A percentile compares a stretch with the other conserved stretches of the same genome.
Evolutionary conservation across 176 grass and related monocot genomes (phyloP).

Genomic region (Poa annua): DNA sequence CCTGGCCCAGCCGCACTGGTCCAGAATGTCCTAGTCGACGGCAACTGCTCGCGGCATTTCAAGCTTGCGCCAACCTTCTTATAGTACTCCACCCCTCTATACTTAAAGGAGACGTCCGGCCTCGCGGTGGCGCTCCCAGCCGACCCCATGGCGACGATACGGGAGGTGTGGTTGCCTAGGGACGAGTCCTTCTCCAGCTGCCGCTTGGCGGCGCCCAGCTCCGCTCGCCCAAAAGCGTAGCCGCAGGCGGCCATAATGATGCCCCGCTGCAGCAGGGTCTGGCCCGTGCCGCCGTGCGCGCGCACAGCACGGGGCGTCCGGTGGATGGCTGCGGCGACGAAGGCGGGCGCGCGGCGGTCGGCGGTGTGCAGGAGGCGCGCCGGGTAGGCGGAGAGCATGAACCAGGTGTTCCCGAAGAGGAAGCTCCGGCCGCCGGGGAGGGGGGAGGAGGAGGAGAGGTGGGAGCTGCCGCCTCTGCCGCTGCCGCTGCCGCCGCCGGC

Average conservation of each 20-base stretch:
- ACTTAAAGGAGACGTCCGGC: conserved; percentile 56
- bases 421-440: conserved; percentile 58
- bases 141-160: conserved; percentile 25
- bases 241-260: conserved; percentile 62
- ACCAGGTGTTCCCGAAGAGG: conserved; percentile 83
- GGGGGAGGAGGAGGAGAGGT: conserved; percentile 57
- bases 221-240: conserved; percentile 45
- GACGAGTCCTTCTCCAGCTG: conserved; percentile 47
- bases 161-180: neutral
- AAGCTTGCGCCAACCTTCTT: conserved; percentile 59
- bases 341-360: conserved; percentile 47
- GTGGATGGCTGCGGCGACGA: conserved; percentile 48
- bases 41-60: conserved; percentile 51
- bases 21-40: conserved; percentile 54
- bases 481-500: conserved; percentile 29
- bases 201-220: conserved; percentile 44
- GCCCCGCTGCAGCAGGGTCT: conserved; percentile 59
- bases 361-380: conserved; percentile 56
- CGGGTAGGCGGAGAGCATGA: conserved; percentile 63
- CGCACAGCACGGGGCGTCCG: conserved; percentile 53
- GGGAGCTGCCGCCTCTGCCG: conserved; percentile 25
- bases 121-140: neutral
- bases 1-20: conserved; percentile 33
- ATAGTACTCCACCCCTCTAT: conserved; percentile 58
- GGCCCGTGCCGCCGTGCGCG: conserved; percentile 46